phyloP scores from a whole-genome alignment of 495 filamentous ascomycete species.

The Annulohypoxylon bovei region DNA sequence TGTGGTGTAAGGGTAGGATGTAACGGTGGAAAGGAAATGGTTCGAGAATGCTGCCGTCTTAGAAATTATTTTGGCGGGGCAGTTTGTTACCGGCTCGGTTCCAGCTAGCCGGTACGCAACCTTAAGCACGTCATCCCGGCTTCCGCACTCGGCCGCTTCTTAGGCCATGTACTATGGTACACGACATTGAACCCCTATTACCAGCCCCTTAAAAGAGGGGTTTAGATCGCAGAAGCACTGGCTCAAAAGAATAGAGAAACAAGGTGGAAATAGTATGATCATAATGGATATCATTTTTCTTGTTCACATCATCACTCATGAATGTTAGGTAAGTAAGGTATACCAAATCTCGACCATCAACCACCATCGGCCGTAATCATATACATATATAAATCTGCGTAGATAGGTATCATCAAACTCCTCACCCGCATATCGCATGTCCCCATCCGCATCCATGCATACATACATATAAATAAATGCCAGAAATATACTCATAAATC shows the following conservation, averaged over 20 bases:
- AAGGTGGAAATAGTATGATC: not conserved
- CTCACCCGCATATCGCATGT: not conserved
- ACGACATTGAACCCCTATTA: not conserved
- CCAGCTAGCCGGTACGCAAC: conserved; percentile 26
- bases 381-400: not conserved
- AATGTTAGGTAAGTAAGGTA: not conserved
- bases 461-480: conserved; percentile 3
- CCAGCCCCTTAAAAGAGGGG: not conserved
- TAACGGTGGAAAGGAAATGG: not conserved
- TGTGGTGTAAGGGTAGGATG: not conserved
- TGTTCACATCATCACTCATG: conserved; percentile 1
- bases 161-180: not conserved
- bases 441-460: not conserved
- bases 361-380: not conserved
- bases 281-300: not conserved
- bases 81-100: conserved; percentile 22
- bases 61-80: conserved; percentile 33
- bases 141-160: conserved; percentile 31
- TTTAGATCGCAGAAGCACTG: not conserved
- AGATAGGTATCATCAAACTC: conserved; percentile 24
- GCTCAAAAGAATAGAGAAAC: not conserved
- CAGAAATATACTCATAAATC: conserved; percentile 2
- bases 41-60: not conserved
- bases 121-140: conserved; percentile 42
- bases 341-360: not conserved